Base-by-base conservation (phyloP, 148 eudicot species). In the Euryodendron excelsum region DNA sequence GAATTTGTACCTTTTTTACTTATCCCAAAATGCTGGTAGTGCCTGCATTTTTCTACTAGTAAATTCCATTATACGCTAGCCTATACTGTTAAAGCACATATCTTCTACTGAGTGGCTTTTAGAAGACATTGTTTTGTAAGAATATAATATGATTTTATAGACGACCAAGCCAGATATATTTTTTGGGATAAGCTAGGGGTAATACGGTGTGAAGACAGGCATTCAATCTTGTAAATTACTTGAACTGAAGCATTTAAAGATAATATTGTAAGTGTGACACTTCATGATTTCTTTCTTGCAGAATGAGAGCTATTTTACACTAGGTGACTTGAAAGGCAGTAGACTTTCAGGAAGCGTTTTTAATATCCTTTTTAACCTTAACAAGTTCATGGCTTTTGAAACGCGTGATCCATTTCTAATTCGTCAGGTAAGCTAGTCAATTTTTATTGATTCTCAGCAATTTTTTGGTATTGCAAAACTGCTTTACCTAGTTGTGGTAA, bases 361-460 rank as follows among this genome's bases (percentile, higher is more conserved):
- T 71, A 95, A 95, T 78, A 89, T 95, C 72, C 97, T 95, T 72
- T 95, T 95, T 60, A 95, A 95, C 77, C 94, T 95, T 36, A 95
- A 95, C 77, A 95, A 95, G 88, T 95, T 93, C 78, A 93, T 95
- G 98, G 98, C 98, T 12, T 95, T 90, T 76, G 99, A 95, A 87
- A 91, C 94, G 75, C 99, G 99, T 60, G 99, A 95, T 80, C 99
- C 99, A 2, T 95, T 95, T 85, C 90, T 95, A 69, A 90, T 95
- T 81, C 99, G 99, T 63, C 97, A 95, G 96, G 99, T 94, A 89
- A 13, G n/a, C 70, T n/a, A 71, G 34, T 31, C 68, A 64, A 28
- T 50, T 41, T 53, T 67, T 5, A 12, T 30, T 39, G 25, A 30
- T 61, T 36, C 20, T 28, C 5, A 34, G 53, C 6, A 39, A 45